Evolutionary conservation across 306 rosid genomes (phyloP), one percentile per base, ranked within the genome.

Genomic region (Canavalia gladiata): DNA sequence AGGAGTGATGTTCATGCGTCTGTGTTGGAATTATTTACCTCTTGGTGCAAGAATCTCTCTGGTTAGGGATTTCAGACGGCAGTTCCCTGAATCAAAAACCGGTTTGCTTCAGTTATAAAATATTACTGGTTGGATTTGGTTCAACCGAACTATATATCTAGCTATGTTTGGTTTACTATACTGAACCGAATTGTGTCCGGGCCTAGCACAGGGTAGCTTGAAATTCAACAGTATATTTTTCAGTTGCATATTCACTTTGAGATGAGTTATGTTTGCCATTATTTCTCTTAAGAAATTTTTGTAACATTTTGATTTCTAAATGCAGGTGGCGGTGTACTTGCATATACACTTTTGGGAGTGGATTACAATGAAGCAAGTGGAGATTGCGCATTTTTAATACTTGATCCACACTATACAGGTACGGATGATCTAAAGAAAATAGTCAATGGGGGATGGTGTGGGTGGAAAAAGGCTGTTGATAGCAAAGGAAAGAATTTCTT

Each of bases 331-430:
- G 97, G 98, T 31, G 94, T 95, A 63, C 97, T 95, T 68, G 99
- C 99, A 50, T 95, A 95, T 84, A 95, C 99, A 42, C 98, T 95
- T 5, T 70, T 95, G 87, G 99, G 99, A 75, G 92, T 95, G 65
- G 99, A 95, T 82, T 95, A 88, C 87, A 91, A 93, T 50, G 99
- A 95, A 78, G 90, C 86, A 68, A 93, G 81, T 31, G 99, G 99
- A 75, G 99, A 95, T 81, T 91, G 96, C 12, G 99, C 97, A 0
- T 95, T 93, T 83, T 90, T 95, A 68, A 95, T 93, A 57, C 97
- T 95, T 31, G 99, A 95, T 91, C 99, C 99, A 37, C 99, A 95
- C 84, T 95, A 93, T 62, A 93, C 99, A 0, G 99, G 99, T 46
- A 66, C 74, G 3, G 99, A 95, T 41, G 98, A 95, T 41, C 73